Percentiles rank a stretch among this genome's conserved stretches.
These are phyloP conservation scores for Starmerella apis DNA, from an alignment of 805 yeast genomes.

Conservation along the genomic window DNA sequence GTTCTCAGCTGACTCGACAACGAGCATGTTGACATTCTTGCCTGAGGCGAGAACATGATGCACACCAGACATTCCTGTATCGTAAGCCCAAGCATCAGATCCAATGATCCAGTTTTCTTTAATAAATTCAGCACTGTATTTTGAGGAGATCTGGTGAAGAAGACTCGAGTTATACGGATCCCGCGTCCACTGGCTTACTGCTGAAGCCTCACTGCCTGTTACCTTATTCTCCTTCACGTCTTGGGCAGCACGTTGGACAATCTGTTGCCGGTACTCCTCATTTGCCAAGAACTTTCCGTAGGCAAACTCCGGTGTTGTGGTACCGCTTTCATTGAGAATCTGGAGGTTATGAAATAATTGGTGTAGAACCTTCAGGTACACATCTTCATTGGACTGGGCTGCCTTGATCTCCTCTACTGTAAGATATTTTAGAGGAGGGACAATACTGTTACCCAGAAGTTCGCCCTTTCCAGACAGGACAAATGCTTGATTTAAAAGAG, in stretches of 20 bases:
- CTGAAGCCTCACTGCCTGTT: constrained; percentile 42
- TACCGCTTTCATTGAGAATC: constrained; percentile 46
- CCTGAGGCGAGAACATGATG: constrained; percentile 71
- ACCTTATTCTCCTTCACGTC: constrained; percentile 35
- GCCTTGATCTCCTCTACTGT: constrained; percentile 5
- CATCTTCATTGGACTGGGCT: constrained; percentile 47
- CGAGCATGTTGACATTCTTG: constrained; percentile 68
- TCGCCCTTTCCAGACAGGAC: constrained; percentile 3
- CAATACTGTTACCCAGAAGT: constrained; percentile 12
- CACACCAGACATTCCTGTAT: constrained; percentile 82
- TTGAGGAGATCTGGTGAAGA: constrained; percentile 13
- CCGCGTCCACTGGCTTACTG: constrained; percentile 61
- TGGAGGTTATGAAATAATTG: constrained; percentile 55
- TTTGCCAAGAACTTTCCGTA: constrained; percentile 61
- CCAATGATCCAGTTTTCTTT: constrained; percentile 68
- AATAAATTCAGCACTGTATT: constrained; percentile 31
- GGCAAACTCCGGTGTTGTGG: constrained; percentile 72
- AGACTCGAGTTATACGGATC: constrained; percentile 27
- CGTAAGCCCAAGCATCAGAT: constrained; percentile 92
- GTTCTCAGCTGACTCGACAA: constrained; percentile 75
- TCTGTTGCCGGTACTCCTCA: constrained; percentile 42
- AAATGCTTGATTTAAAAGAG: constrained; percentile 15
- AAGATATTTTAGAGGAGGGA: constrained; percentile 32
- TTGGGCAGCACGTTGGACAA: constrained; percentile 39
- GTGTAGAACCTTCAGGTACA: constrained; percentile 61